phyloP scores from a whole-genome alignment of 352 stramenopile species.

The Pythium oligandrum region DNA sequence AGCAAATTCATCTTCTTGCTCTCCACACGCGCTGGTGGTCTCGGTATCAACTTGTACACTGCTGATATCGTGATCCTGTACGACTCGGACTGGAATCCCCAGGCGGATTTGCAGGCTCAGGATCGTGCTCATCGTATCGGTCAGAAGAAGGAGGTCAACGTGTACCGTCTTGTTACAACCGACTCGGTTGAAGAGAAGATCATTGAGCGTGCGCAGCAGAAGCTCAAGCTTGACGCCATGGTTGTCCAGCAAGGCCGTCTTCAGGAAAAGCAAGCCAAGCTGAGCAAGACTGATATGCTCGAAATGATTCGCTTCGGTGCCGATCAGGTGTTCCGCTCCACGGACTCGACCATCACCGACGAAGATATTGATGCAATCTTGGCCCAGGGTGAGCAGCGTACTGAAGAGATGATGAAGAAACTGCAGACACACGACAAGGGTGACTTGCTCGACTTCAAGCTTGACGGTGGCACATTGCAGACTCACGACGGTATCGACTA shows the following conservation, averaged over 20 bases:
- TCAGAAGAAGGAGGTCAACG: slow-evolving; percentile 97
- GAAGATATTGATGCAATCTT: slow-evolving; percentile 99
- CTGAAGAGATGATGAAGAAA: slow-evolving; percentile 87
- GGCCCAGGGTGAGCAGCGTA: slow-evolving; percentile 81
- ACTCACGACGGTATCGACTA: slow-evolving; percentile 97
- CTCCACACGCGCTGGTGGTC: slow-evolving; percentile 94
- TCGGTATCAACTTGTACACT: slow-evolving; percentile 99
- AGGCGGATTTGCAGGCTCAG: slow-evolving; percentile 94
- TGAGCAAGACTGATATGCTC: slow-evolving; percentile 95
- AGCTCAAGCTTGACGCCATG: slow-evolving; percentile 91
- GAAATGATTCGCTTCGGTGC: slow-evolving; percentile 97
- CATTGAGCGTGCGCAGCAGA: slow-evolving; percentile 96
- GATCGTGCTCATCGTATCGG: slow-evolving; percentile 97
- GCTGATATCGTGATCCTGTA: slow-evolving; percentile 99
- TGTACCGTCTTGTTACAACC: slow-evolving; percentile 94
- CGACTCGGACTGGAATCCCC: slow-evolving; percentile 98
- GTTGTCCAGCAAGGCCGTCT: slow-evolving; percentile 83
- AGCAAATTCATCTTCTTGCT: slow-evolving; percentile 98
- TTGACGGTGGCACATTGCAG: slow-evolving; percentile 92
- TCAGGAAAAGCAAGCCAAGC: slow-evolving; percentile 88
- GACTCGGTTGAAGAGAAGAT: slow-evolving; percentile 99
- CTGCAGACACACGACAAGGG: slow-evolving; percentile 83
- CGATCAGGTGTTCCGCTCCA: slow-evolving; percentile 96
- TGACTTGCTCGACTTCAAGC: slow-evolving; percentile 85
- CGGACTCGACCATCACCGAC: slow-evolving; percentile 96